Percentiles rank a stretch among this genome's conserved stretches.
Evolutionary conservation across 2,329 filamentous ascomycete genomes (phyloP).

Genomic region (Alternaria sp.): DNA sequence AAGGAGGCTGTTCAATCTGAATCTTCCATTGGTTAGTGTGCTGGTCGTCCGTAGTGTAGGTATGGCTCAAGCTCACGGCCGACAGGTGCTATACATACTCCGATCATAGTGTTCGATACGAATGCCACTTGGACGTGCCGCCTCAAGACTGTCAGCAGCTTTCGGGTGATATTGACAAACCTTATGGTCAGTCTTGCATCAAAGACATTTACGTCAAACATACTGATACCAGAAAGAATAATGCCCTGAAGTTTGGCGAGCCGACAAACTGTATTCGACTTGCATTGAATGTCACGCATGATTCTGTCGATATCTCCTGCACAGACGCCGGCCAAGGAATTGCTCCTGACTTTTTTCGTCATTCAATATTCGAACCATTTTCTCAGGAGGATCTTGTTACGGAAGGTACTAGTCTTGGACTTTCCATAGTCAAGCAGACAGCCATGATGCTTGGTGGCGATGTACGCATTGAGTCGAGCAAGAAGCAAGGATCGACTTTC

Average conservation of each 20-base stretch:
- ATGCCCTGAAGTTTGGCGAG: conserved; percentile 14
- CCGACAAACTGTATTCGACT: conserved; percentile 12
- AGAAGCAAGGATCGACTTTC: conserved; percentile 13
- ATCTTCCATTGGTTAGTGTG: neutral
- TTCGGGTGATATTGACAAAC: conserved; percentile 13
- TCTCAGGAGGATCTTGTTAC: conserved; percentile 15
- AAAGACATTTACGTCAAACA: no score
- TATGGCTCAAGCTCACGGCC: neutral
- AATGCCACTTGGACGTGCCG: conserved; percentile 8
- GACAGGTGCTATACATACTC: neutral
- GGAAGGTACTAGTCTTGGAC: conserved; percentile 16
- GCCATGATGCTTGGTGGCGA: conserved; percentile 8
- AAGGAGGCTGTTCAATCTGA: conserved; percentile 13
- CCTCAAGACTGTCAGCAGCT: conserved; percentile 14
- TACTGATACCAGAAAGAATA: conserved; percentile 8
- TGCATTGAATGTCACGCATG: conserved; percentile 4
- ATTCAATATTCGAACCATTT: conserved; percentile 17
- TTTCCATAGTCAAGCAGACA: conserved; percentile 18
- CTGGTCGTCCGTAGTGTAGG: neutral
- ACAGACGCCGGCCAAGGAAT: conserved; percentile 14
- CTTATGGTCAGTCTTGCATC: conserved; percentile 6
- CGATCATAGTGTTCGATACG: conserved; percentile 12
- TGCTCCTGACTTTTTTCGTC: conserved; percentile 9
- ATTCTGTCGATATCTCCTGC: neutral
- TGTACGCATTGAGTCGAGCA: conserved; percentile 10